Base-by-base conservation (phyloP, 345 rosid genomes). In the Turritis glabra region DNA sequence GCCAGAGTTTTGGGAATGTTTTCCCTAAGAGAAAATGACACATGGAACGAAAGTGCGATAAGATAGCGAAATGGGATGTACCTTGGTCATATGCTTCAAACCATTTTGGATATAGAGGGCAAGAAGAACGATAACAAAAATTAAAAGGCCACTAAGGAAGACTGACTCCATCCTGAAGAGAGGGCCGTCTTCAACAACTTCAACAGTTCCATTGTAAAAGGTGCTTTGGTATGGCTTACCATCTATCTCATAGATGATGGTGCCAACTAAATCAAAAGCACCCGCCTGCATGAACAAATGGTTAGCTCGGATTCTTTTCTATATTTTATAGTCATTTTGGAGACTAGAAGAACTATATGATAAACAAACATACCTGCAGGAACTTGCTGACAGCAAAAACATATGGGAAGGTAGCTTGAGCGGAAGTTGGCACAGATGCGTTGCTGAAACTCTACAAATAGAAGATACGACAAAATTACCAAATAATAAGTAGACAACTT, bases 181-280 rank as follows among this genome's bases (percentile, higher is more conserved):
- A 56, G 87, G 88, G 32, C 96, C 97, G 32, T 84, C 79, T 74
- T 95, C 99, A 50, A 89, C 82, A 68, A 92, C 96, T 85, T 95
- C 99, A n/a, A 95, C 73, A 68, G 98, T 90, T 69, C 92, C 96
- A 72, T 92, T 95, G 73, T 86, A 88, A 79, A 90, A 92, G 27
- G 80, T 81, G 78, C 78, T 92, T 69, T 88, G 86, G 77, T 84
- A 90, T 21, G 92, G 91, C 53, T 87, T 85, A 75, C 89, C 91
- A 79, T 90, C 91, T 44, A 95, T 83, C 75, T 92, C 92, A 50
- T 89, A 92, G 19, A 90, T 38, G 58, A 95, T 84, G 37, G 87
- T 83, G 30, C 94, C 99, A 68, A 90, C 97, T 9, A 95, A 89
- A 85, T 95, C 99, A 80, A 92, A 95, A 37, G 77, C 87, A 67